phyloP scores from a whole-genome alignment of 2,329 filamentous ascomycete genomes.

The Stromatinia cepivora region DNA sequence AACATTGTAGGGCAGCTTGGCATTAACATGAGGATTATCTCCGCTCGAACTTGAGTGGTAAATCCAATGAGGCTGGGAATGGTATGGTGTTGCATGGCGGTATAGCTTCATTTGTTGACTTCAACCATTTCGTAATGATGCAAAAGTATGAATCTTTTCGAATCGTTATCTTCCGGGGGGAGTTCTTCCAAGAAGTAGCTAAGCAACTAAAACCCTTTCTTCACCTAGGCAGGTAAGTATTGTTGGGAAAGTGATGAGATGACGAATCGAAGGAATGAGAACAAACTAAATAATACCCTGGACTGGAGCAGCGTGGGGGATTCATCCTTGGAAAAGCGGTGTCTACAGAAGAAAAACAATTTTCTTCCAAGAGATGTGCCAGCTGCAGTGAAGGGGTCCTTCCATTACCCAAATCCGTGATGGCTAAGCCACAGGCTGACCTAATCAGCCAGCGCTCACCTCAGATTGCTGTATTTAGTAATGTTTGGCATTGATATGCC shows the following conservation, averaged over 20 bases:
- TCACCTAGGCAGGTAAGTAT: background rate
- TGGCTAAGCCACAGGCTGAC: conserved; percentile 14
- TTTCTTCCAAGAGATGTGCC: background rate
- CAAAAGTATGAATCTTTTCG: background rate
- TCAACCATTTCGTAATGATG: conserved; percentile 11
- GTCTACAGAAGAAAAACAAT: background rate
- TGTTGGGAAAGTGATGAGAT: conserved; percentile 3
- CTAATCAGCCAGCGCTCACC: conserved; percentile 1
- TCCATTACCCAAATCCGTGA: background rate
- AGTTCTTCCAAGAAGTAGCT: conserved; percentile 2
- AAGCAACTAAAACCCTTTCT: background rate
- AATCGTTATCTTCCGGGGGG: conserved; percentile 1
- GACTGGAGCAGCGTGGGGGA: conserved; percentile 8
- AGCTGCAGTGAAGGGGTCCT: background rate
- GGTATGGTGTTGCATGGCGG: background rate
- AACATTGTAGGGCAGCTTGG: conserved; percentile 1
- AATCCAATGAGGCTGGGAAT: background rate
- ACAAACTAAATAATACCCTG: background rate
- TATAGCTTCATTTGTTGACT: background rate
- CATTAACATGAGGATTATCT: background rate
- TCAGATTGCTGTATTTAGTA: background rate
- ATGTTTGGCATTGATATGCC: background rate
- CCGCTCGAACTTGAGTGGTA: background rate
- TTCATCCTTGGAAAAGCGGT: background rate
- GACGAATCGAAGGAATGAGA: background rate